phyloP scores from a whole-genome alignment of 1,139 yeast genomes.

The Suhomyces chickasaworum region DNA sequence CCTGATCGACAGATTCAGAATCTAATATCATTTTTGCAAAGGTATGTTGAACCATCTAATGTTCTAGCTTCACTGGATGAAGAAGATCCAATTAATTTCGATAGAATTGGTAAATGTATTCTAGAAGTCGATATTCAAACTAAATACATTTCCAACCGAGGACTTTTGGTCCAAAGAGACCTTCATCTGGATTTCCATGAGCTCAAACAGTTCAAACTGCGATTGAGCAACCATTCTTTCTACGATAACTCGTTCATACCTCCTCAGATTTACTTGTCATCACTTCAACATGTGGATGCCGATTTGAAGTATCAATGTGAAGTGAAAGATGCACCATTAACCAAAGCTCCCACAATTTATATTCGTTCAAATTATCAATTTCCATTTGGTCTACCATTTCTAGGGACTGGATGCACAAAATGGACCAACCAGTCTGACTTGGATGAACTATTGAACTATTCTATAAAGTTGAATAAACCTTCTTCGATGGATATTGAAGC shows the following conservation, averaged over 20 bases:
- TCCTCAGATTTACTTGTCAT: conserved; percentile 46
- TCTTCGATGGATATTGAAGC: conserved; percentile 16
- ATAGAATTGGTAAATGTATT: conserved; percentile 60
- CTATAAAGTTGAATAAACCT: conserved; percentile 28
- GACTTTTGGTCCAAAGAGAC: conserved; percentile 43
- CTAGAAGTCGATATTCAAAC: conserved; percentile 73
- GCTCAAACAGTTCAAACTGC: conserved; percentile 11
- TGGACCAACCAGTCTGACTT: conserved; percentile 41
- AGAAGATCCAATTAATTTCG: conserved; percentile 25
- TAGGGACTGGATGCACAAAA: conserved; percentile 24
- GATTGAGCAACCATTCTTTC: background rate
- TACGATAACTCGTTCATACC: background rate
- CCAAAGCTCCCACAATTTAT: conserved; percentile 10
- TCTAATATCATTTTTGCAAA: conserved; percentile 18
- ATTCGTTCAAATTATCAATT: conserved; percentile 13
- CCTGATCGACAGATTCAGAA: conserved; percentile 6
- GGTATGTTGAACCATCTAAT: conserved; percentile 25
- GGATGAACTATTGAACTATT: conserved; percentile 35
- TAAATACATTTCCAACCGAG: conserved; percentile 57
- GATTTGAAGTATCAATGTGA: conserved; percentile 63
- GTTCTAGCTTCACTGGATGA: conserved; percentile 21
- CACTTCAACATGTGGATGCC: conserved; percentile 61
- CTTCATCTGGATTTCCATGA: conserved; percentile 55
- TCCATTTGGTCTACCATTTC: conserved; percentile 19
- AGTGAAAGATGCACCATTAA: conserved; percentile 30